Percentiles rank a stretch among this genome's conserved stretches.
Evolutionary conservation across 768 basidiomycete species (phyloP).

Genomic region (Leccinum incarnatum): DNA sequence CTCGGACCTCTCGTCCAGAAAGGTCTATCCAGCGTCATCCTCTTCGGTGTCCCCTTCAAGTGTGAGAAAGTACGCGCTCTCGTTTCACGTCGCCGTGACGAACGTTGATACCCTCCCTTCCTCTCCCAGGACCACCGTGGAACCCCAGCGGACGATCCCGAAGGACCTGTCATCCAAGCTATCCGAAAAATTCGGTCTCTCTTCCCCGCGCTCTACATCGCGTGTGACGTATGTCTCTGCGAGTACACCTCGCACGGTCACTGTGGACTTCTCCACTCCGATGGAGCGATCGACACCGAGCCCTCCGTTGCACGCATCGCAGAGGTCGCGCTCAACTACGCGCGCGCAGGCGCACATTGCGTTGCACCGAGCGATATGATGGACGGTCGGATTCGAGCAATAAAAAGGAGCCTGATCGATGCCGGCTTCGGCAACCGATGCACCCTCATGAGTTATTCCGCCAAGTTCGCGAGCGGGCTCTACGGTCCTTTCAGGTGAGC

Average conservation of each 20-base stretch:
- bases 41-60: conserved; percentile 89
- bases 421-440: conserved; percentile 83
- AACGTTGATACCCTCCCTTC: not conserved
- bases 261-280: conserved; percentile 76
- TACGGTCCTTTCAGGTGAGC: conserved; percentile 94
- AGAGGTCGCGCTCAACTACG: conserved; percentile 89
- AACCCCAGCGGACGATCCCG: conserved; percentile 83
- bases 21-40: conserved; percentile 86
- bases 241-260: conserved; percentile 99
- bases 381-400: conserved; percentile 90
- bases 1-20: conserved; percentile 84
- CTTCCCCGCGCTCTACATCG: conserved; percentile 86
- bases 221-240: conserved; percentile 97
- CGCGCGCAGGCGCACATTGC: conserved; percentile 93
- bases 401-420: conserved; percentile 84
- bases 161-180: conserved; percentile 93
- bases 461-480: conserved; percentile 92
- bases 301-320: conserved; percentile 88
- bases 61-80: conserved; percentile 60
- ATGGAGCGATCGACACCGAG: conserved; percentile 73
- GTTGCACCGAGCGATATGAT: conserved; percentile 99
- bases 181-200: conserved; percentile 71
- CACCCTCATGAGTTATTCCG: conserved; percentile 94
- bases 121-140: conserved; percentile 68
- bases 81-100: not conserved